Evolutionary conservation across 1,284 basidiomycete species (phyloP).

Genomic region (Schizopora paradoxa): DNA sequence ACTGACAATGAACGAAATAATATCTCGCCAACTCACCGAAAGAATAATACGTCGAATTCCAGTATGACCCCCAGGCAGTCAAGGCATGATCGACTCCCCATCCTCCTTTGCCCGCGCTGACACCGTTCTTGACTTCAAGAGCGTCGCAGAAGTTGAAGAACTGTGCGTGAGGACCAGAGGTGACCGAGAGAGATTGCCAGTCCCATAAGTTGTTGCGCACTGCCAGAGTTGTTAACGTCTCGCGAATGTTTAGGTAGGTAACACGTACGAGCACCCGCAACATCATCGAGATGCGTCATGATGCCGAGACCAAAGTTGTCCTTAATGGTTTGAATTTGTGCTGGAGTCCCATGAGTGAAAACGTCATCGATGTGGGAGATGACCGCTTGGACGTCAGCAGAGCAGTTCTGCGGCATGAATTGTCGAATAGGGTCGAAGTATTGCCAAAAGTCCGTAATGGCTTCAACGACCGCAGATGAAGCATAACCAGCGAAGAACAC

Average conservation of each 20-base stretch:
- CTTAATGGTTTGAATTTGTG: conserved; percentile 48
- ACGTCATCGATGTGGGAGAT: conserved; percentile 56
- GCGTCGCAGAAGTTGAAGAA: conserved; percentile 72
- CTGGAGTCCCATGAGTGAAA: conserved; percentile 39
- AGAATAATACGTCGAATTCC: conserved; percentile 40
- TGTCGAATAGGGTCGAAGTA: conserved; percentile 68
- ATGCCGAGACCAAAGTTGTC: conserved; percentile 51
- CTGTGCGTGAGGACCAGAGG: conserved; percentile 31
- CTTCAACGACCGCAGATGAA: conserved; percentile 68
- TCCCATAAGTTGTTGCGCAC: conserved; percentile 50
- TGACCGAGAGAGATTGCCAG: conserved; percentile 55
- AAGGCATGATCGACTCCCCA: conserved; percentile 64
- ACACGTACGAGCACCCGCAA: conserved; percentile 50
- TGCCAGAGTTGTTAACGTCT: conserved; percentile 21
- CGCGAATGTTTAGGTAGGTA: no score
- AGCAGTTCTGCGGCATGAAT: conserved; percentile 70
- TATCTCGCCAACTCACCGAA: conserved; percentile 31
- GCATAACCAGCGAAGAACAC: conserved; percentile 65
- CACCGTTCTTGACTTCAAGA: conserved; percentile 61
- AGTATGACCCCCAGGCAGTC: conserved; percentile 54
- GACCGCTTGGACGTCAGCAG: conserved; percentile 62
- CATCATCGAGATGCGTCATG: conserved; percentile 60
- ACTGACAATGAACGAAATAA: neutral
- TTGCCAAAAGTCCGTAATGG: conserved; percentile 64
- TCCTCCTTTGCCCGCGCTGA: conserved; percentile 46